These are phyloP conservation scores for Exophiala sideris DNA, from an alignment of 2,329 filamentous ascomycete species.

Conservation along the genomic window DNA sequence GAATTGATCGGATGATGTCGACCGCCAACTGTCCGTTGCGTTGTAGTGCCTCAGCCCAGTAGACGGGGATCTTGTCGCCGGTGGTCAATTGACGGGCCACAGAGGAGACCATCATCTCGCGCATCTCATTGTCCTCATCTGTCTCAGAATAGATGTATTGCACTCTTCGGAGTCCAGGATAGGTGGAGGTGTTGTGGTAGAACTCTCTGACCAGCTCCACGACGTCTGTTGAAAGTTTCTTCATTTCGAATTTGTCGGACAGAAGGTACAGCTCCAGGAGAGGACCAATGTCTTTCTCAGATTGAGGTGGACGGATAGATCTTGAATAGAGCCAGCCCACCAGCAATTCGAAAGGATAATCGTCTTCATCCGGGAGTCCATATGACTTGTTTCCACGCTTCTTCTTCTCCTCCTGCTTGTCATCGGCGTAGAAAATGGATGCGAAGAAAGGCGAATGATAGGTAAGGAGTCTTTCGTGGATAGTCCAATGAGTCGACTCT, in stretches of 20 bases:
- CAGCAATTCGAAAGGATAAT: constrained; percentile 50
- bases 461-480: constrained; percentile 57
- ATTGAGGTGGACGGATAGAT: constrained; percentile 45
- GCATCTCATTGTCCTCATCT: constrained; percentile 46
- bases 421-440: constrained; percentile 47
- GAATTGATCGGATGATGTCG: constrained; percentile 53
- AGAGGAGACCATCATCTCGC: constrained; percentile 47
- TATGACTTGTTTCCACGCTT: constrained; percentile 34
- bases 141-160: constrained; percentile 54
- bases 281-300: constrained; percentile 49
- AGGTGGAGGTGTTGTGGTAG: constrained; percentile 53
- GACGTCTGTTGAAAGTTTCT: constrained; percentile 46
- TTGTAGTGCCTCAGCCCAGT: constrained; percentile 54
- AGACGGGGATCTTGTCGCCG: constrained; percentile 47
- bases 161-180: constrained; percentile 52
- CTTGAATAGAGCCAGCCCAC: constrained; percentile 54
- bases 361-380: constrained; percentile 53
- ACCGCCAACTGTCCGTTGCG: constrained; percentile 56
- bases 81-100: constrained; percentile 52
- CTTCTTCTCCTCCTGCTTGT: constrained; percentile 33
- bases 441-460: constrained; percentile 54
- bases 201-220: constrained; percentile 49
- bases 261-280: constrained; percentile 56
- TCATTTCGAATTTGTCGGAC: constrained; percentile 52
- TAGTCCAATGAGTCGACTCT: constrained; percentile 53